Percentiles rank a stretch among this genome's conserved stretches.
Conservation (phyloP, 2,329 filamentous ascomycete species). For the Calonectria crousiana region DNA sequence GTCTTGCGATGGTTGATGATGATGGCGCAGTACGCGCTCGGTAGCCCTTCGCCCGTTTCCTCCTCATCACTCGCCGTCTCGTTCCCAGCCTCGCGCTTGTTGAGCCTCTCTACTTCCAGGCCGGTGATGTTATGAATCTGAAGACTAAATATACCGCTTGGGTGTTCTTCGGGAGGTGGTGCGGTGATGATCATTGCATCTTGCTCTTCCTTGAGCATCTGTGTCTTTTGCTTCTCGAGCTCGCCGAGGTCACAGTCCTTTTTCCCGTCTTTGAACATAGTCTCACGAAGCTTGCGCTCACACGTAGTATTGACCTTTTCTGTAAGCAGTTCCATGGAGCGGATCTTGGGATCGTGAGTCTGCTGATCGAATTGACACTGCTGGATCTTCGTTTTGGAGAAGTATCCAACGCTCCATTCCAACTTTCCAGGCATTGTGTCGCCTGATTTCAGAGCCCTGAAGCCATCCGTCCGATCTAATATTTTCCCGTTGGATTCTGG, state of each 20-base stretch:
- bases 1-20: conserved; percentile 79
- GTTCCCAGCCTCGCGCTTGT: conserved; percentile 64
- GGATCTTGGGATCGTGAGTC: conserved; percentile 68
- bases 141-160: conserved; percentile 76
- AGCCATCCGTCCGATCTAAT: conserved; percentile 73
- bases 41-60: conserved; percentile 73
- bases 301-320: conserved; percentile 66
- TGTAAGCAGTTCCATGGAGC: conserved; percentile 69
- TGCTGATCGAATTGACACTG: conserved; percentile 72
- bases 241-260: conserved; percentile 69
- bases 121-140: conserved; percentile 81
- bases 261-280: conserved; percentile 59
- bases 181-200: conserved; percentile 77
- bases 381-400: conserved; percentile 74
- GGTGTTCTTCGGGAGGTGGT: conserved; percentile 71
- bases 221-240: conserved; percentile 74
- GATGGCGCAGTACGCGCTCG: conserved; percentile 78
- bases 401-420: conserved; percentile 79
- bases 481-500: conserved; percentile 71
- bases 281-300: conserved; percentile 75
- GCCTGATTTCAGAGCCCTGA: conserved; percentile 73
- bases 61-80: conserved; percentile 66
- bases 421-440: conserved; percentile 78
- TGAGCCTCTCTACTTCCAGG: conserved; percentile 70
- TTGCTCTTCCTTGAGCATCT: conserved; percentile 72